Percentiles rank a stretch among this genome's conserved stretches.
Conservation (phyloP, 495 filamentous ascomycete species). For the Hypoxylon intermedium region DNA sequence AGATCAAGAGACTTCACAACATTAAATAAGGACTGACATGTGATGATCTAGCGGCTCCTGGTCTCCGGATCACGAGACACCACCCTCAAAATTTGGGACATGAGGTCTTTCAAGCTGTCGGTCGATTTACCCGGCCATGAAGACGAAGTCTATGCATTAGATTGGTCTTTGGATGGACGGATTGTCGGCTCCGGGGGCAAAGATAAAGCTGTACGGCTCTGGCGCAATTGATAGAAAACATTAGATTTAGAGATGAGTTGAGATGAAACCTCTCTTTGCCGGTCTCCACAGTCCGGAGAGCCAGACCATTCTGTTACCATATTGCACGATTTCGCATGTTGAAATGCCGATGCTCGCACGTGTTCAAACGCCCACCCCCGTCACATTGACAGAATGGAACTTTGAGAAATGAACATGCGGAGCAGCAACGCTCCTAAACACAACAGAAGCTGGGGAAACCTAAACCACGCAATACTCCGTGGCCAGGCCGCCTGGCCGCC, state of each 20-base stretch:
- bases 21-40: slow-evolving; percentile 10
- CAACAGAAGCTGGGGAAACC: not conserved
- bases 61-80: slow-evolving; percentile 91
- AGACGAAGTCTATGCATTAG: slow-evolving; percentile 91
- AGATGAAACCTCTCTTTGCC: slow-evolving; percentile 30
- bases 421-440: not conserved
- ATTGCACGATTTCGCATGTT: slow-evolving; percentile 14
- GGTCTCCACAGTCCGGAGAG: slow-evolving; percentile 8
- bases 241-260: slow-evolving; percentile 19
- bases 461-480: slow-evolving; percentile 15
- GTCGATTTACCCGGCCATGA: slow-evolving; percentile 91
- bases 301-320: slow-evolving; percentile 10
- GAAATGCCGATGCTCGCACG: slow-evolving; percentile 1
- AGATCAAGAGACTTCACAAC: not conserved
- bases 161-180: slow-evolving; percentile 87
- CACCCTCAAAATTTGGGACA: slow-evolving; percentile 93
- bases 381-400: slow-evolving; percentile 15
- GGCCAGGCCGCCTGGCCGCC: not conserved
- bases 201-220: slow-evolving; percentile 88
- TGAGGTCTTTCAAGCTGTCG: slow-evolving; percentile 79
- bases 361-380: not conserved
- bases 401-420: slow-evolving; percentile 8
- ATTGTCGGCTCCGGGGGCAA: slow-evolving; percentile 89
- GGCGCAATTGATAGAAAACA: slow-evolving; percentile 61
- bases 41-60: slow-evolving; percentile 63